Evolutionary conservation across 495 filamentous ascomycete genomes (phyloP).

Genomic region (Penicillium manginii): DNA sequence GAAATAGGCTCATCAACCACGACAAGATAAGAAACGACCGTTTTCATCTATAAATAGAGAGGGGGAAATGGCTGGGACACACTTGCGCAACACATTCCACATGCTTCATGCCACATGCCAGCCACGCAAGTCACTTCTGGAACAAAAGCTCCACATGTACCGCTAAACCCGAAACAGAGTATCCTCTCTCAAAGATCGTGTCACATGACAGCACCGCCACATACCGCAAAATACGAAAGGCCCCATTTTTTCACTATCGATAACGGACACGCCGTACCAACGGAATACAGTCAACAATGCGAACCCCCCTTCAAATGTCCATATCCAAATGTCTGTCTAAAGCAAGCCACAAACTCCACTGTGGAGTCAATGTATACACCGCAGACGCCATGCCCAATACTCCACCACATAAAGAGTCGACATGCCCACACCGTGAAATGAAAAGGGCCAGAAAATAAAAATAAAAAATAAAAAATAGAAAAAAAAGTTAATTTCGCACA

Average conservation of each 20-base stretch:
- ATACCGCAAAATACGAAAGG: not conserved
- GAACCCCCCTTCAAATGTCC: not conserved
- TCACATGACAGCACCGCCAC: not conserved
- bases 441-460: too few species aligned
- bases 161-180: not conserved
- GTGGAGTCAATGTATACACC: not conserved
- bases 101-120: conserved; percentile 2
- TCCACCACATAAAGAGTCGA: not conserved
- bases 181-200: not conserved
- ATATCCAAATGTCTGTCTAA: not conserved
- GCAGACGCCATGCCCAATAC: not conserved
- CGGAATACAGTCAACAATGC: conserved; percentile 4
- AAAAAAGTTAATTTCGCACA: too few species aligned
- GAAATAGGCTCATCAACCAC: not conserved
- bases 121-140: conserved; percentile 1
- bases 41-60: conserved; percentile 1
- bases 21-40: not conserved
- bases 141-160: not conserved
- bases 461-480: too few species aligned
- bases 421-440: not conserved
- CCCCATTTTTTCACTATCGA: not conserved
- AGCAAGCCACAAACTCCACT: conserved; percentile 4
- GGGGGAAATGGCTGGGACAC: not conserved
- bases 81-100: conserved; percentile 1
- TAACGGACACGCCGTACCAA: conserved; percentile 3